Conservation (phyloP, 345 rosid species). For the Anastatica hierochuntica region DNA sequence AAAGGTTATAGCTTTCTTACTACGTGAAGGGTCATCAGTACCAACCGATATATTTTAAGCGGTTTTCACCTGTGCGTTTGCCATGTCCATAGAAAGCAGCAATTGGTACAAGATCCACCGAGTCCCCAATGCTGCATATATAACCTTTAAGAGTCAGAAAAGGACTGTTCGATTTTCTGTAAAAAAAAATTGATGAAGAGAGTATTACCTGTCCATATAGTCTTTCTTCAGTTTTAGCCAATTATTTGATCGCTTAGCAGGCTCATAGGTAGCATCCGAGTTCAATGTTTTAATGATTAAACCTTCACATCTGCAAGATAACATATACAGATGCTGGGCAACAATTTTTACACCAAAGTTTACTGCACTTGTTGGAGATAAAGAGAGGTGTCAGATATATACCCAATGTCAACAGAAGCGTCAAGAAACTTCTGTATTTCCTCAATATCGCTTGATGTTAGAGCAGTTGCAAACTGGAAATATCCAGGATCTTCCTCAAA, state of each 20-base stretch:
- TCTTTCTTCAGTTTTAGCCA: conserved; percentile 97
- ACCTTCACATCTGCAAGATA: conserved; percentile 80
- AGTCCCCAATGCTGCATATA: conserved; percentile 71
- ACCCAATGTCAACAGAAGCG: conserved; percentile 83
- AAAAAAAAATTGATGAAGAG: not conserved
- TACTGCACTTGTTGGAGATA: not conserved
- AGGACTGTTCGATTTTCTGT: not conserved
- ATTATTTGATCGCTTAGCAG: conserved; percentile 81
- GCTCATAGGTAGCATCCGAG: conserved; percentile 95
- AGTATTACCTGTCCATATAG: conserved; percentile 71
- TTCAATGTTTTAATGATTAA: conserved; percentile 84
- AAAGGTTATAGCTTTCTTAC: conserved; percentile 11
- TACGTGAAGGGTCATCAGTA: conserved; percentile 10
- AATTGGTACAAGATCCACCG: conserved; percentile 90
- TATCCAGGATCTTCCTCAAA: conserved; percentile 74
- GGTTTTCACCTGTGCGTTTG: conserved; percentile 63
- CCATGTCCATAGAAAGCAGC: conserved; percentile 97
- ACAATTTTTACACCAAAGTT: not conserved
- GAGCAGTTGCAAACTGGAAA: conserved; percentile 82
- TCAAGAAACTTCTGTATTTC: conserved; percentile 91
- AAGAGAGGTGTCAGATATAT: conserved; percentile 14
- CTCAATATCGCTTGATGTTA: conserved; percentile 78
- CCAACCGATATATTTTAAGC: not conserved
- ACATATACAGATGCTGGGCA: conserved; percentile 3
- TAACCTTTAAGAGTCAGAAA: conserved; percentile 5